Conservation (phyloP, 352 stramenopile species). For the Pythium aristosporum region DNA sequence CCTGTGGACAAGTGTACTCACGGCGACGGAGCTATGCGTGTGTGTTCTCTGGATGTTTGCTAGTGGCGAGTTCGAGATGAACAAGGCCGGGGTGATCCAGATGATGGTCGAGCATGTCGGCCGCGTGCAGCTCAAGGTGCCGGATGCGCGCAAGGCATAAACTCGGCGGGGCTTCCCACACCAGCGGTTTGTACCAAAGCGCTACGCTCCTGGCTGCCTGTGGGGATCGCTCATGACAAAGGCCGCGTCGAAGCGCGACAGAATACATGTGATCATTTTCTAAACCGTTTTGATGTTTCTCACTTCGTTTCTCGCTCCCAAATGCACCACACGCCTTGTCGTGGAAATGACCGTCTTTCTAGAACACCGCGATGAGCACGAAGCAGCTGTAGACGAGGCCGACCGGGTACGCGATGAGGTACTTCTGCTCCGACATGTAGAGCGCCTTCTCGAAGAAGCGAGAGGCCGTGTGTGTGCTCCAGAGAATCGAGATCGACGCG, state of each 20-base stretch:
- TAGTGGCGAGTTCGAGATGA: slow-evolving; percentile 55
- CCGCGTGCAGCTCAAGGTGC: slow-evolving; percentile 65
- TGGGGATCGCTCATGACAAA: neutral
- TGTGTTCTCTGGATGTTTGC: neutral
- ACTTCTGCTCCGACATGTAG: slow-evolving; percentile 95
- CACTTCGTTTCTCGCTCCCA: neutral
- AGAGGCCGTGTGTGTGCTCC: slow-evolving; percentile 94
- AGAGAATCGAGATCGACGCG: slow-evolving; percentile 87
- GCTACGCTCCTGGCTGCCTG: neutral
- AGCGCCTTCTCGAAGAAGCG: slow-evolving; percentile 96
- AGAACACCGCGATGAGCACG: slow-evolving; percentile 99
- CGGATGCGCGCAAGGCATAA: slow-evolving; percentile 67
- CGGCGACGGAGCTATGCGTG: neutral
- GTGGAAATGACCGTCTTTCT: slow-evolving; percentile 7
- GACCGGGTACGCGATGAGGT: slow-evolving; percentile 97
- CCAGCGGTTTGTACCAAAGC: neutral
- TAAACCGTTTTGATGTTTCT: neutral
- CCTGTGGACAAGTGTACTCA: neutral
- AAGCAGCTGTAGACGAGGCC: slow-evolving; percentile 97
- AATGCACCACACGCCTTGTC: neutral
- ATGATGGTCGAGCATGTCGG: slow-evolving; percentile 77
- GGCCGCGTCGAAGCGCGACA: neutral
- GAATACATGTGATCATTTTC: slow-evolving; percentile 7
- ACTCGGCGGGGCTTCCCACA: neutral
- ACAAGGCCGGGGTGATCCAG: slow-evolving; percentile 67